Base-by-base conservation (phyloP, 192 early-diverging fungal genomes). In the Gamsiella multidivaricata region DNA sequence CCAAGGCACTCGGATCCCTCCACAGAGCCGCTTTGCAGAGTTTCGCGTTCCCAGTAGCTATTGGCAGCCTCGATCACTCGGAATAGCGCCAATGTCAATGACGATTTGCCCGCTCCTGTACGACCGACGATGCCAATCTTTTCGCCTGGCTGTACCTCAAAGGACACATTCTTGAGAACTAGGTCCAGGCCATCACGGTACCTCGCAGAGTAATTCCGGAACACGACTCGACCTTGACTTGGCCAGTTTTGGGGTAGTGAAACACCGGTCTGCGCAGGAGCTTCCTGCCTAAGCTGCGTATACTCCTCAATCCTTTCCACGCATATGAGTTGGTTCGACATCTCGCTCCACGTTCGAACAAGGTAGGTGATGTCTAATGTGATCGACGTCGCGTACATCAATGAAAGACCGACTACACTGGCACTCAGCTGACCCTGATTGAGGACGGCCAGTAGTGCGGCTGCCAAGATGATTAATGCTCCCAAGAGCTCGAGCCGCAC, bases 271-370 rank as follows among this genome's bases (percentile, higher is more conserved):
- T 89, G 58, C 43, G 75, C 74, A 4, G 90, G 80, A 0, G 88
- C 83, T 70, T 98, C 96, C 68, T 94, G 89, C 32, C 90, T 88
- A 17, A 95, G 80, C 17, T 82, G 73, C 34, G 89, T 28, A 59
- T 95, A 97, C 82, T 96, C 94, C 47, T 87, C 69, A 17, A 95
- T 80, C 7, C 96, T 86, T 81, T 97, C 96, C 23, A 96, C 92
- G 5, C 88, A 74, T 54, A 92, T 93, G 81, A 95, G 82, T 65
- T 80, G 85, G 81, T 94, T 91, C 61, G 96, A 94, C 80, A 95
- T 86, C 52, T 87, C 79, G 34, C 85, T 83, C 76, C 88, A 91
- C 50, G 83, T 79, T 33, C 91, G 82, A 17, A 94, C 88, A 18
- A 88, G 70, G 91, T 93, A 95, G 51, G 87, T 80, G 80, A 94